Evolutionary conservation across 2,329 filamentous ascomycete genomes (phyloP).

Genomic region (Arthrobotrys musiformis): DNA sequence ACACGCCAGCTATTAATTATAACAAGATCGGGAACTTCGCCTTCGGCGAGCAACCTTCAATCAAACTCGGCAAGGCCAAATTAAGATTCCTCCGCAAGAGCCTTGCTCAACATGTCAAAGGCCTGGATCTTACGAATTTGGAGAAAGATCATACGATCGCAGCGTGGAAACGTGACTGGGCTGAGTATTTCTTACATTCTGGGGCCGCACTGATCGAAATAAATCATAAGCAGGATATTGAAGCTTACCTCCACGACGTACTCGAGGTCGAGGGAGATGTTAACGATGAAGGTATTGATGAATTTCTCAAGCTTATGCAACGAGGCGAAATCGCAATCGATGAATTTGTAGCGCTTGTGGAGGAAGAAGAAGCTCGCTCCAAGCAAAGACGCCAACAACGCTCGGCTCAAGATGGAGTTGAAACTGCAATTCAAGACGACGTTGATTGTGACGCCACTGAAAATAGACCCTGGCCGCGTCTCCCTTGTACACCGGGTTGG

Average conservation of each 20-base stretch:
- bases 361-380: conserved; percentile 7
- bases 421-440: neutral
- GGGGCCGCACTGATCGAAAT: neutral
- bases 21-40: neutral
- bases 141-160: neutral
- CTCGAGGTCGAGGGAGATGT: neutral
- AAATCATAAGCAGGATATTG: neutral
- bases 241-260: neutral
- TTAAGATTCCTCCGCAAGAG: neutral
- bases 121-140: neutral
- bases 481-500: conserved; percentile 15
- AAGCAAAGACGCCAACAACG: neutral
- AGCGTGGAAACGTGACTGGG: neutral
- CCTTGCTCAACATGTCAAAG: neutral
- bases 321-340: conserved; percentile 2
- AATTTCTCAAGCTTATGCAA: neutral
- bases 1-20: neutral
- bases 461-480: neutral
- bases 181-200: neutral
- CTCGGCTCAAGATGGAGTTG: neutral
- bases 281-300: neutral
- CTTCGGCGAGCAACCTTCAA: neutral
- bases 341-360: neutral
- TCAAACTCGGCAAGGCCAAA: neutral
- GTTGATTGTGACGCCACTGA: neutral